Evolutionary conservation across 2,329 filamentous ascomycete genomes (phyloP).

Genomic region (Thermoascus crustaceus): DNA sequence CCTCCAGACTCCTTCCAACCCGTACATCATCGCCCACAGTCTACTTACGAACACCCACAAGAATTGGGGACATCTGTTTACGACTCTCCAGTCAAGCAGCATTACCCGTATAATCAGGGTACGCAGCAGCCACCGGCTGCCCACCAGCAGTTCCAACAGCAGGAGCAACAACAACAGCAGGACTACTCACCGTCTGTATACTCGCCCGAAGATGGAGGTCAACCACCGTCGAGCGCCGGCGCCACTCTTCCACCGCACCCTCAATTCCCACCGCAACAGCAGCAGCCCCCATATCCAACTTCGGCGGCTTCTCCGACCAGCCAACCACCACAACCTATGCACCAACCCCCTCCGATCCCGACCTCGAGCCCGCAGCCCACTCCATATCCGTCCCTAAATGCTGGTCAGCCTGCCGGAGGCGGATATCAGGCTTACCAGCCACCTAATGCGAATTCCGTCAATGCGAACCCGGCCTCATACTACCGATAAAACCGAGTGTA

Average conservation of each 20-base stretch:
- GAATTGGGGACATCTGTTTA: conserved; percentile 72
- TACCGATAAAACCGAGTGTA: conserved; percentile 26
- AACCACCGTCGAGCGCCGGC: conserved; percentile 8
- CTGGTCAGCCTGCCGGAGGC: conserved; percentile 15
- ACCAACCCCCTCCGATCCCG: conserved; percentile 29
- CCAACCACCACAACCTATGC: conserved; percentile 23
- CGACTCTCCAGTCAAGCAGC: conserved; percentile 57
- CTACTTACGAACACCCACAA: conserved; percentile 64
- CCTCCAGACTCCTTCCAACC: conserved; percentile 37
- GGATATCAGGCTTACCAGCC: conserved; percentile 32
- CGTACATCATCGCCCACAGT: conserved; percentile 51
- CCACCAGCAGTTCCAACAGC: conserved; percentile 26
- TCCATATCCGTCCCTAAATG: conserved; percentile 26
- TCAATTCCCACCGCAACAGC: conserved; percentile 16
- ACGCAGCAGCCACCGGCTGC: conserved; percentile 18
- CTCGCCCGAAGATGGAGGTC: conserved; percentile 25
- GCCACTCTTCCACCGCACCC: conserved; percentile 10
- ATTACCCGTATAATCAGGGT: conserved; percentile 25
- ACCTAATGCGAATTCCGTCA: conserved; percentile 20
- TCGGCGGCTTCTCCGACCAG: conserved; percentile 16
- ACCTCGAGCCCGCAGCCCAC: conserved; percentile 21
- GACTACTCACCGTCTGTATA: conserved; percentile 36
- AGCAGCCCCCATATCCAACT: conserved; percentile 26
- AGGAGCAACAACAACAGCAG: conserved; percentile 24
- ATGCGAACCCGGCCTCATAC: conserved; percentile 31